Base-by-base conservation (phyloP, 306 rosid genomes). In the Gynostemma pentaphyllum region DNA sequence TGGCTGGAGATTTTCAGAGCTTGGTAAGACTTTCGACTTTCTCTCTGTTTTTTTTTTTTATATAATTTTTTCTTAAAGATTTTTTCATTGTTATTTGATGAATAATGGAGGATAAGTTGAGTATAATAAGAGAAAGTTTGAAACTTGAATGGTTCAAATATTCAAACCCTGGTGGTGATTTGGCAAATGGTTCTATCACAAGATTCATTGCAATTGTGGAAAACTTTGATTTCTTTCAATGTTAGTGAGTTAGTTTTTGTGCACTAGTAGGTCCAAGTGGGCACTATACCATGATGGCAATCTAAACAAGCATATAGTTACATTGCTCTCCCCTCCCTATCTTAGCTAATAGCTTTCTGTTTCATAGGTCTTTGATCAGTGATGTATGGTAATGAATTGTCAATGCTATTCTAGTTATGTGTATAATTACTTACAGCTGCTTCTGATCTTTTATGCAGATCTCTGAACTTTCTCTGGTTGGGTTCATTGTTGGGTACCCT, bases 401-500 rank as follows among this genome's bases (percentile, higher is more conserved):
- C 34, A 39, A 37, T 39, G 32, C 21, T 60, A 7, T 21, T 37
- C 65, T 59, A 28, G 37, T 69, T 37, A 72, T 23, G 9, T 47
- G 34, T 46, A 53, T 29, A 54, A 45, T 60, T 30, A 64, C 69
- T 60, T 30, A 64, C 69, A 67, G 68, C 54, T 42, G 21, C 49
- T 65, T 39, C 49, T 48, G 63, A 47, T 70, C 47, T 69, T 66
- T 70, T 72, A 5, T 78, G 81, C 88, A 91, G 98, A 73, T 80
- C 39, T 78, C 88, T 45, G 70, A 76, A 47, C 74, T 79, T 28
- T 84, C 90, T 48, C 52, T 88, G 74, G 77, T 63, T 67, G 94
- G 88, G 23, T 80, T 92, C 49, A 74, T 92, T 62, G 81, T 92
- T 63, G 99, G 99, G 18, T 42, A 48, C 74, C 88, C 95, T 57